These are phyloP conservation scores for Coniosporium uncinatum DNA, from an alignment of 2,329 filamentous ascomycete genomes.

Conservation along the genomic window DNA sequence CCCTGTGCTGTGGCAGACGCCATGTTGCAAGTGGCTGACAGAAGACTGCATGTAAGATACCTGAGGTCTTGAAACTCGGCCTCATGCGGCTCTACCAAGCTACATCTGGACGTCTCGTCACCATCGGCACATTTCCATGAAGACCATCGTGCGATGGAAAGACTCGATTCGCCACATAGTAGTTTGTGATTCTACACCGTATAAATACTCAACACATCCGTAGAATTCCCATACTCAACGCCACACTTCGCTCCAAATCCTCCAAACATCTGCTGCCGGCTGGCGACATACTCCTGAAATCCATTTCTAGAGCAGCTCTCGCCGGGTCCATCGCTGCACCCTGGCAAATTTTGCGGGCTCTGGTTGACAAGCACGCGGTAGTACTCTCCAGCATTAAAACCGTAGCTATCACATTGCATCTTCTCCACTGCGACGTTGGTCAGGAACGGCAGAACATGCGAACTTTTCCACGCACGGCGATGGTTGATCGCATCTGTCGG, in stretches of 20 bases:
- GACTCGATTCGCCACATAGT: no score
- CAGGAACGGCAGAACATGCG: slow-evolving; percentile 58
- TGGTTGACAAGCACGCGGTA: slow-evolving; percentile 46
- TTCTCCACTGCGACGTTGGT: slow-evolving; percentile 62
- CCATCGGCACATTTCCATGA: no score
- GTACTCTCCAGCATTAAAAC: slow-evolving; percentile 44
- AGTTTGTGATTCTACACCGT: no score
- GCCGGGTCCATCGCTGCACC: slow-evolving; percentile 42
- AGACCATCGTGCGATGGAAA: no score
- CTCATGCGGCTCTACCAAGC: no score
- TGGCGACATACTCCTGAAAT: slow-evolving; percentile 35
- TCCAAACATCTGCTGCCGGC: slow-evolving; percentile 34
- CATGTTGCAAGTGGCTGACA: no score
- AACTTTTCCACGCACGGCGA: slow-evolving; percentile 56
- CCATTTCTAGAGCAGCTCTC: slow-evolving; percentile 39
- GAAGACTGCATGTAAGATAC: no score
- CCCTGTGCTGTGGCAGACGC: no score
- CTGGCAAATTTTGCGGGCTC: slow-evolving; percentile 40
- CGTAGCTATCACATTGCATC: slow-evolving; percentile 54
- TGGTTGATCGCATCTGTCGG: slow-evolving; percentile 57
- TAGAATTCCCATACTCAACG: slow-evolving; percentile 35
- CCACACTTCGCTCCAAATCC: slow-evolving; percentile 34
- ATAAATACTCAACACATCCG: slow-evolving; percentile 28
- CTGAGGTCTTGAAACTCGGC: no score
- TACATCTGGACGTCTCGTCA: no score